Evolutionary conservation across 495 filamentous ascomycete genomes (phyloP), one percentile per base, ranked within the genome.

Genomic region (Ramalina intermedia): DNA sequence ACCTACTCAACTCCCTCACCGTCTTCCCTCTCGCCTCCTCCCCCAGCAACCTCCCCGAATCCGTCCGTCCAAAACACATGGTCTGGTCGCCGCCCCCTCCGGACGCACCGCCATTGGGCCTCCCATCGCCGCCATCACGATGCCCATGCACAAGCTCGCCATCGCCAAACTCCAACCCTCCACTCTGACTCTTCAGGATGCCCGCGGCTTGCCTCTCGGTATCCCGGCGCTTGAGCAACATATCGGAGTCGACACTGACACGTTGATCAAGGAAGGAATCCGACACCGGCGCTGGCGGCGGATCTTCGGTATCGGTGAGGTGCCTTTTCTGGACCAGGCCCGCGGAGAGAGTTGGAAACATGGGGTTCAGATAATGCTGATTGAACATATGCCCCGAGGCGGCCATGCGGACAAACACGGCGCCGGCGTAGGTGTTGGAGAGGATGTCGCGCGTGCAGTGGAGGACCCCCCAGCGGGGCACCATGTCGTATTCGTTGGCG

Each of bases 321-420:
- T 58, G 56, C 8, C 57, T 55, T 3, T 4, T 20, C 18, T 20
- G 18, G 18, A 20, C 18, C 18, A 20, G 1, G 18, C 29, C 37
- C 26, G 43, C 43, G 42, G n/a, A 12, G 8, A 16, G 47, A 12
- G 17, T 61, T 0, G 76, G 74, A 53, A 94, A 94, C 81, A 93
- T 90, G n/a, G 61, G 66, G 47, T 82, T 77, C 0, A 93, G 65
- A 43, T 91, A 94, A 57, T 94, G 87, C 66, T 87, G 81, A 46
- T 76, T 79, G 49, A 94, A 70, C 51, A 84, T 68, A 59, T 94
- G 87, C 0, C 87, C 87, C 1, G 72, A 64, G 14, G 60, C 58
- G 1, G 72, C 77, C 3, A 67, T 66, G 1, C 79, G 73, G n/a
- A 75, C 69, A 50, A 93, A 93, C 0, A 94, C 70, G 13, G 76